A percentile compares a stretch with the other conserved stretches of the same genome.
phyloP scores from a whole-genome alignment of 768 basidiomycete genomes.

The Tricholoma matsutake region DNA sequence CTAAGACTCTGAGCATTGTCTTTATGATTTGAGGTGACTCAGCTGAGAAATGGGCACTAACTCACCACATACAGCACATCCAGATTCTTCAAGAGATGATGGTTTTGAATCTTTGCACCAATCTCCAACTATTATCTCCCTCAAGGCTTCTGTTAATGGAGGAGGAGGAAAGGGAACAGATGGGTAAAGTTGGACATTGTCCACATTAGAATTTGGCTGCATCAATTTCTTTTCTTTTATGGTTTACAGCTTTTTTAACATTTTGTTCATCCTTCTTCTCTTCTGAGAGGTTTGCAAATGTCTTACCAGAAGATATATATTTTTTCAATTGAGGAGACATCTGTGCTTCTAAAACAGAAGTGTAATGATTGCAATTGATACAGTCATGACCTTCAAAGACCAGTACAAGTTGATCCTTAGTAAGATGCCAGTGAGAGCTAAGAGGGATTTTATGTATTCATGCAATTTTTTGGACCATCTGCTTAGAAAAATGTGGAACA shows the following conservation, averaged over 20 bases:
- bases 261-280: not conserved
- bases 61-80: not conserved
- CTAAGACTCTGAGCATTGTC: not conserved
- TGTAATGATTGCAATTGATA: not conserved
- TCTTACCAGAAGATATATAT: no score
- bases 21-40: not conserved
- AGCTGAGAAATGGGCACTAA: no score
- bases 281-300: not conserved
- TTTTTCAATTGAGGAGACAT: no score
- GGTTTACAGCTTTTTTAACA: not conserved
- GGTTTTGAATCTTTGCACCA: not conserved
- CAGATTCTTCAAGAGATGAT: not conserved
- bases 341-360: not conserved
- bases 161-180: not conserved
- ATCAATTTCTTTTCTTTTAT: no score
- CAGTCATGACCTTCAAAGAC: not conserved
- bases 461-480: no score
- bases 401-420: not conserved
- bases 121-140: not conserved
- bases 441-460: no score
- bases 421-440: not conserved
- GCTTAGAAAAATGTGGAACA: no score
- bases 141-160: not conserved
- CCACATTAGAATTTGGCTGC: no score
- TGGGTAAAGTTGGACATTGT: not conserved